Evolutionary conservation across 768 basidiomycete genomes (phyloP).

Genomic region (Cytidiella melzeri): DNA sequence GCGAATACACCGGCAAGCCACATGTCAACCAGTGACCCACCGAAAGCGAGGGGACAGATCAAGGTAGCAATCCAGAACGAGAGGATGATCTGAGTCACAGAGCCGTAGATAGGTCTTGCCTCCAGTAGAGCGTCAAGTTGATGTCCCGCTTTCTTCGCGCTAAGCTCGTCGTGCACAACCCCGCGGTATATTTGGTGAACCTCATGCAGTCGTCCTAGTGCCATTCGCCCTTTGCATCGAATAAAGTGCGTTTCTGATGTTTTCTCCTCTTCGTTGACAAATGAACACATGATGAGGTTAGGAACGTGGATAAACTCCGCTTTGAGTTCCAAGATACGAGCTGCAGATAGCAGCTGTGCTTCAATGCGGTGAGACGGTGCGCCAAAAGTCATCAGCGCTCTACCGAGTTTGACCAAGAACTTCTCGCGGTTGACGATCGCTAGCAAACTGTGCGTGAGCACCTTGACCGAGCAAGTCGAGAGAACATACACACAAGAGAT

Average conservation of each 20-base stretch:
- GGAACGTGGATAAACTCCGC: conserved; percentile 85
- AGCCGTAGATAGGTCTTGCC: conserved; percentile 57
- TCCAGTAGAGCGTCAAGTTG: conserved; percentile 58
- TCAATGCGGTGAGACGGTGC: conserved; percentile 91
- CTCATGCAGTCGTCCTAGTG: conserved; percentile 77
- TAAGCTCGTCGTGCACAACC: conserved; percentile 87
- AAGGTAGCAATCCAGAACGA: conserved; percentile 65
- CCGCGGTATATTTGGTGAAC: conserved; percentile 79
- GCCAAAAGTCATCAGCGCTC: conserved; percentile 84
- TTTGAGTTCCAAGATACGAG: conserved; percentile 83
- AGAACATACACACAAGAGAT: conserved; percentile 46
- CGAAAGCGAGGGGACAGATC: conserved; percentile 81
- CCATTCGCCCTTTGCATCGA: conserved; percentile 66
- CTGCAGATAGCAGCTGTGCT: conserved; percentile 81
- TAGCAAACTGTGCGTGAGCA: conserved; percentile 22
- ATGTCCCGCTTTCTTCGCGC: conserved; percentile 64
- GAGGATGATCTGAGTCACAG: conserved; percentile 54
- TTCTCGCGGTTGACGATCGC: conserved; percentile 77
- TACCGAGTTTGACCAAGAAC: conserved; percentile 80
- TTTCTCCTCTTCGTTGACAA: conserved; percentile 79
- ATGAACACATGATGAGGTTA: conserved; percentile 73
- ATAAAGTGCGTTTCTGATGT: conserved; percentile 86
- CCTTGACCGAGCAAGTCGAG: not conserved
- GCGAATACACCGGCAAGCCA: conserved; percentile 68
- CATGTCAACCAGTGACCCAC: conserved; percentile 80